Percentiles rank a stretch among this genome's conserved stretches.
These are phyloP conservation scores for Oryza australiensis DNA, from an alignment of 176 grass and related monocot genomes.

Conservation along the genomic window DNA sequence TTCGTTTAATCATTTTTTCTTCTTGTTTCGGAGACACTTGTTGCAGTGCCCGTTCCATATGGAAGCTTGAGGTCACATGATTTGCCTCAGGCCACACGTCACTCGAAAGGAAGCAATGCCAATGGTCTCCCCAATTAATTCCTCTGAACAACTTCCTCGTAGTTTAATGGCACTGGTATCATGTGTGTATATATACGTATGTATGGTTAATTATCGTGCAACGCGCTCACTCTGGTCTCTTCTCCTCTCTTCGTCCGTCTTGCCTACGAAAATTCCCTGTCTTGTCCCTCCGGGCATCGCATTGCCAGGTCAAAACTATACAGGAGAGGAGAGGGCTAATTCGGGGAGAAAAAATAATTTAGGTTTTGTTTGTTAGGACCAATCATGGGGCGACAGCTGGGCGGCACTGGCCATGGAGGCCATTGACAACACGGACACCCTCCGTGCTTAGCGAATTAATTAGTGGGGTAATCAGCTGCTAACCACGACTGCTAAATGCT, in stretches of 20 bases:
- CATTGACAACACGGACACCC: constrained; percentile 22
- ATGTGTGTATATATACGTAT: neutral
- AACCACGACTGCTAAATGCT: constrained; percentile 28
- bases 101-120: neutral
- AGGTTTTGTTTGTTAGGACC: constrained; percentile 28
- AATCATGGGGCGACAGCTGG: constrained; percentile 47
- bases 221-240: constrained; percentile 17
- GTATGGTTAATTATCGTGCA: neutral
- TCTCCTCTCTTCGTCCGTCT: neutral
- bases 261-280: neutral
- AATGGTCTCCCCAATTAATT: constrained; percentile 36
- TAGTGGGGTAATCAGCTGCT: constrained; percentile 22
- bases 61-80: constrained; percentile 28
- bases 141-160: constrained; percentile 10
- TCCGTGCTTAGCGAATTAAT: constrained; percentile 21
- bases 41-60: constrained; percentile 21
- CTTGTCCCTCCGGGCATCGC: neutral
- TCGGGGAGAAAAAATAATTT: neutral
- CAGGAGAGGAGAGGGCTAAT: constrained; percentile 11
- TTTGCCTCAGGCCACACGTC: constrained; percentile 49
- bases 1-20: neutral
- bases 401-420: constrained; percentile 33
- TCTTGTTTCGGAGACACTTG: neutral
- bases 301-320: neutral
- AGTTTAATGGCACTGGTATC: neutral